Evolutionary conservation across 2,329 filamentous ascomycete genomes (phyloP).

Genomic region (Plectosphaerella sp.): DNA sequence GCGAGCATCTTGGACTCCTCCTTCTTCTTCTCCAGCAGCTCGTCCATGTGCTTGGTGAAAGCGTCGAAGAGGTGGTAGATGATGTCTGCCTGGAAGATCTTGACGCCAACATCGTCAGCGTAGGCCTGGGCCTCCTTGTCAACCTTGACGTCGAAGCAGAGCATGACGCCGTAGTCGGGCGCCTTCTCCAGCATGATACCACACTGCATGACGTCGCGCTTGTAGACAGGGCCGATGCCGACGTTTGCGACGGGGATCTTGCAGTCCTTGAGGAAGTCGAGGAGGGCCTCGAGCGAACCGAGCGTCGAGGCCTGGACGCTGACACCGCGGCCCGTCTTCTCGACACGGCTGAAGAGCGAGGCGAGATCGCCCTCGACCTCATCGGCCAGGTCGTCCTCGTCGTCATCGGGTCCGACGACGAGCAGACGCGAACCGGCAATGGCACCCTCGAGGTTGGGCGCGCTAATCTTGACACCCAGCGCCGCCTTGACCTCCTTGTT

Average conservation of each 20-base stretch:
- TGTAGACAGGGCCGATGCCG: constrained; percentile 94
- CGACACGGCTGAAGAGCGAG: constrained; percentile 84
- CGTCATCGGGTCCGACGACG: constrained; percentile 90
- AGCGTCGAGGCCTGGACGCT: constrained; percentile 96
- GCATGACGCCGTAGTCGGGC: constrained; percentile 96
- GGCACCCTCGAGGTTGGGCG: constrained; percentile 89
- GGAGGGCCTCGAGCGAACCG: constrained; percentile 89
- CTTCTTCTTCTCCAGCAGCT: constrained; percentile 85
- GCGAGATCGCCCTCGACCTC: constrained; percentile 95
- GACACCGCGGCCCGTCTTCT: constrained; percentile 89
- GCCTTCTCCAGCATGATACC: constrained; percentile 95
- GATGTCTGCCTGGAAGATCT: constrained; percentile 97
- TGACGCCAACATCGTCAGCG: constrained; percentile 90
- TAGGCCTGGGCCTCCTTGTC: constrained; percentile 93
- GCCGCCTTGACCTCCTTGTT: constrained; percentile 99
- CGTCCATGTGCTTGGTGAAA: constrained; percentile 92
- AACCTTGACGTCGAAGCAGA: constrained; percentile 99
- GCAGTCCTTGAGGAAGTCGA: constrained; percentile 91
- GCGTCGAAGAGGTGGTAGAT: constrained; percentile 98
- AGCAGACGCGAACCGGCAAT: constrained; percentile 94
- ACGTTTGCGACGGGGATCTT: constrained; percentile 99
- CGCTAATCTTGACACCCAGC: constrained; percentile 97
- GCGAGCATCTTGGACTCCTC: constrained; percentile 93
- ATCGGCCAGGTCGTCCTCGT: constrained; percentile 94
- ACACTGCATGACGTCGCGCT: constrained; percentile 94